A percentile compares a stretch with the other conserved stretches of the same genome.
phyloP scores from a whole-genome alignment of 2,329 filamentous ascomycete species.

The Claviceps purpurea region DNA sequence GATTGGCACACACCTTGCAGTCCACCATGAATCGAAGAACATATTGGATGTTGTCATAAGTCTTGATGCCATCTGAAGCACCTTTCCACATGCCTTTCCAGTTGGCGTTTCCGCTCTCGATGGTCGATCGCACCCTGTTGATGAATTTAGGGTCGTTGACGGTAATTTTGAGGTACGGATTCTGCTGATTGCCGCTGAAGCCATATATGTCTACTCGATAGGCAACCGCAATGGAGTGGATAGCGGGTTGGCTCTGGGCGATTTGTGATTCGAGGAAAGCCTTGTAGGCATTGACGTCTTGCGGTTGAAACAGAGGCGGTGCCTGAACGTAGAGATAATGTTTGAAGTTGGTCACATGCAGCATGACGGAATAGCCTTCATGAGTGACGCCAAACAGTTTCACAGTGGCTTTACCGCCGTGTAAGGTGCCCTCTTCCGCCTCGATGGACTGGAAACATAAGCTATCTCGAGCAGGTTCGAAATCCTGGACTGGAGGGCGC shows the following conservation, averaged over 20 bases:
- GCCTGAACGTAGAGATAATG: constrained; percentile 94
- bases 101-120: constrained; percentile 68
- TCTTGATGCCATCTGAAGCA: constrained; percentile 58
- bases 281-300: constrained; percentile 68
- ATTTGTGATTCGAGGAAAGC: constrained; percentile 68
- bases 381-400: constrained; percentile 88
- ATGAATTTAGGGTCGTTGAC: constrained; percentile 57
- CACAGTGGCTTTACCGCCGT: constrained; percentile 63
- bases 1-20: constrained; percentile 45
- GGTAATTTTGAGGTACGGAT: constrained; percentile 84
- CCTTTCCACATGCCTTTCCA: constrained; percentile 81
- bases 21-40: constrained; percentile 97
- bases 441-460: constrained; percentile 96
- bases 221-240: constrained; percentile 69
- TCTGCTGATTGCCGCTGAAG: constrained; percentile 86
- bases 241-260: constrained; percentile 57
- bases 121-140: constrained; percentile 21
- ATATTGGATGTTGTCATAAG: constrained; percentile 94
- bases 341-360: constrained; percentile 90
- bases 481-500: constrained; percentile 39
- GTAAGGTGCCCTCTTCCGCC: constrained; percentile 72
- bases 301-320: constrained; percentile 63
- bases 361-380: constrained; percentile 75
- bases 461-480: constrained; percentile 45
- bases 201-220: constrained; percentile 86